These are phyloP conservation scores for Leccinum longicurvipes DNA, from an alignment of 768 basidiomycete genomes.

Conservation along the genomic window DNA sequence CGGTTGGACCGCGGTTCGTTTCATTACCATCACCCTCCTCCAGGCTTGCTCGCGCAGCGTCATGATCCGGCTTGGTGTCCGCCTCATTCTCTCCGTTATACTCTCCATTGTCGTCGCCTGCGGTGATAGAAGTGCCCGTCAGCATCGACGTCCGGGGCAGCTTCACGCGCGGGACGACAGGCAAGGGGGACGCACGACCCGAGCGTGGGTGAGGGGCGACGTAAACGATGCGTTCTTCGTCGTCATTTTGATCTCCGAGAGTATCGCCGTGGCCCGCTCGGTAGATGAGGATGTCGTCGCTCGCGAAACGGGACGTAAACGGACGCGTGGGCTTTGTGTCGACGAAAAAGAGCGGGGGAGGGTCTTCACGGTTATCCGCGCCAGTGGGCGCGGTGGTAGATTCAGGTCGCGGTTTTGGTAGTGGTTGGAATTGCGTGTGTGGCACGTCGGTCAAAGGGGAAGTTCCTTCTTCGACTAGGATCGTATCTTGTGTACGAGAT, in stretches of 20 bases:
- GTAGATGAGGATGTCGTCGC: slow-evolving; percentile 25
- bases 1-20: slow-evolving; percentile 11
- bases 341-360: slow-evolving; percentile 31
- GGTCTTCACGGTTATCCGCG: not conserved
- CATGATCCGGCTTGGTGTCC: not conserved
- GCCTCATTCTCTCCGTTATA: not conserved
- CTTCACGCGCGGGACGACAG: slow-evolving; percentile 11
- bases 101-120: not conserved
- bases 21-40: not conserved
- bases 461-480: not conserved
- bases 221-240: slow-evolving; percentile 75
- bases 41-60: not conserved
- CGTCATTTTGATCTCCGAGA: slow-evolving; percentile 28
- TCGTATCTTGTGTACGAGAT: not conserved
- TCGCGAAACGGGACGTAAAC: slow-evolving; percentile 2
- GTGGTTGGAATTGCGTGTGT: not conserved
- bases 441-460: too few relatives aligned
- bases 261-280: slow-evolving; percentile 11
- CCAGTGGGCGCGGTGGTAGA: not conserved
- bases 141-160: slow-evolving; percentile 25
- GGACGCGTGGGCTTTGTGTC: slow-evolving; percentile 37
- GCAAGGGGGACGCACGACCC: slow-evolving; percentile 10
- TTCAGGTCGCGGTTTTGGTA: not conserved
- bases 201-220: slow-evolving; percentile 68
- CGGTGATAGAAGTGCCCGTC: slow-evolving; percentile 12